Evolutionary conservation across 176 grass and related monocot species (phyloP).

Genomic region (Pontederia crassipes): DNA sequence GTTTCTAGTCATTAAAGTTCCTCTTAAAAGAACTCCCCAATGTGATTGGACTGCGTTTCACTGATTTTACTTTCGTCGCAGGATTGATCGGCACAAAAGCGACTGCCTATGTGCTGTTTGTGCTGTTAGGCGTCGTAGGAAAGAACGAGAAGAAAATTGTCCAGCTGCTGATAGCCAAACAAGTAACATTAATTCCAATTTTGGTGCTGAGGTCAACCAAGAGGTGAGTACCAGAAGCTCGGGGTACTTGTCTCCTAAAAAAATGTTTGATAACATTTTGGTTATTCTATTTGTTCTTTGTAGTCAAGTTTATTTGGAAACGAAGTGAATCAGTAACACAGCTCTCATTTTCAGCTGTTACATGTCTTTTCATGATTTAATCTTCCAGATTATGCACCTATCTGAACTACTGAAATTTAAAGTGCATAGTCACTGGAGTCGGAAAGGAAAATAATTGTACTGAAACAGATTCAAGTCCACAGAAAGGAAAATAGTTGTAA

Average conservation of each 20-base stretch:
- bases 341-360: no score
- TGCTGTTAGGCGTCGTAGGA: conserved; percentile 65
- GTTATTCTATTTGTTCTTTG: not conserved
- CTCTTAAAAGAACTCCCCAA: no score
- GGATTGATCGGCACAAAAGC: conserved; percentile 64
- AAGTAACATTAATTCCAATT: conserved; percentile 24
- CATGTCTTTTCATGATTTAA: not conserved
- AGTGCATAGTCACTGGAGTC: no score
- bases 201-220: conserved; percentile 32
- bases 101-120: conserved; percentile 75
- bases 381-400: not conserved
- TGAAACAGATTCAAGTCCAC: no score
- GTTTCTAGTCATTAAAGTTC: not conserved
- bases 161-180: conserved; percentile 34
- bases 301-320: not conserved
- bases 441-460: no score
- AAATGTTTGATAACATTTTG: not conserved
- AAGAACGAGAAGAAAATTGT: conserved; percentile 54
- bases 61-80: conserved; percentile 25
- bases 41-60: conserved; percentile 4
- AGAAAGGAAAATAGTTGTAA: no score
- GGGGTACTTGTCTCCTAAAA: not conserved
- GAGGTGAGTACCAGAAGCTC: conserved; percentile 39
- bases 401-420: no score
- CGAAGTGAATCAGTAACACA: no score